These are phyloP conservation scores for Trichomonas gallinae DNA, from an alignment of 208 protist species.

Conservation along the genomic window DNA sequence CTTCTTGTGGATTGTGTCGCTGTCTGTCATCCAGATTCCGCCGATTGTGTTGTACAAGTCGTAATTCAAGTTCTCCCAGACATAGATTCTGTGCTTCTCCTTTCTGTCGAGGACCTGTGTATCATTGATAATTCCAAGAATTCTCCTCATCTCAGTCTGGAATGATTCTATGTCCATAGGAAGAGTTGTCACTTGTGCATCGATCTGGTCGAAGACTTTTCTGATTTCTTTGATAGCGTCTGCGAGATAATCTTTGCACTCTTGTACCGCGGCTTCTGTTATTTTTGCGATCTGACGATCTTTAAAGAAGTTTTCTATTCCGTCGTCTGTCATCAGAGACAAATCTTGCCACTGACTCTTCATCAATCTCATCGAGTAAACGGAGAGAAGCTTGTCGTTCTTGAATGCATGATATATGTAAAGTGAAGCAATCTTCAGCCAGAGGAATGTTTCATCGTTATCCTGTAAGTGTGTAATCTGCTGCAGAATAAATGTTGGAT, in stretches of 20 bases:
- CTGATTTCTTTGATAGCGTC: neutral
- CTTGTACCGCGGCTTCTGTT: neutral
- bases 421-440: neutral
- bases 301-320: neutral
- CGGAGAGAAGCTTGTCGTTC: neutral
- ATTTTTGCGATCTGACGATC: neutral
- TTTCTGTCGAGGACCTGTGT: neutral
- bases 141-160: neutral
- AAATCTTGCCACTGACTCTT: neutral
- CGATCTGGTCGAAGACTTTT: neutral
- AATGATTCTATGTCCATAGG: neutral
- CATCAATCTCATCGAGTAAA: neutral
- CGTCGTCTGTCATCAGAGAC: neutral
- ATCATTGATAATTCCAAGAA: neutral
- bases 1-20: neutral
- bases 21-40: neutral
- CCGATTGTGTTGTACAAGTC: neutral
- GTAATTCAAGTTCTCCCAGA: neutral
- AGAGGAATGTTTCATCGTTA: neutral
- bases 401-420: neutral
- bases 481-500: neutral
- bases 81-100: neutral
- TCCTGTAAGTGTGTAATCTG: neutral
- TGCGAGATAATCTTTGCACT: neutral
- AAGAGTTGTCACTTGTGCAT: neutral